Percentiles rank a stretch among this genome's conserved stretches.
phyloP scores from a whole-genome alignment of 1,284 basidiomycete genomes.

The Moniliophthora roreri region DNA sequence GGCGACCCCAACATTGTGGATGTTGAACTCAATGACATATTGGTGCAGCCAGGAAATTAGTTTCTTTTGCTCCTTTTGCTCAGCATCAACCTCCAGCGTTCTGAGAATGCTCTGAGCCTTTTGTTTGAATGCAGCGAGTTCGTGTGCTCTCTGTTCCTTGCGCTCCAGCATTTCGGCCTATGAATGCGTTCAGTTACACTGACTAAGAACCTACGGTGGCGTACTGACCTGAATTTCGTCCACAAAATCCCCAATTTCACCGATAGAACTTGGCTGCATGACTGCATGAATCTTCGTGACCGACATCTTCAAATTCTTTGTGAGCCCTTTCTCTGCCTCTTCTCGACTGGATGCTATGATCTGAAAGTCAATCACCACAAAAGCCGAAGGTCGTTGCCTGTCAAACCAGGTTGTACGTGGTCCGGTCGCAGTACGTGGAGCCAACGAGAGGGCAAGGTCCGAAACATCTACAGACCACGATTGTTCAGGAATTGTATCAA shows the following conservation, averaged over 20 bases:
- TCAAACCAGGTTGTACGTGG: slow-evolving; percentile 43
- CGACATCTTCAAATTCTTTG: slow-evolving; percentile 49
- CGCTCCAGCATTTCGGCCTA: slow-evolving; percentile 74
- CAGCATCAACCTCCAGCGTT: slow-evolving; percentile 67
- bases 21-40: slow-evolving; percentile 62
- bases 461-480: slow-evolving; percentile 67
- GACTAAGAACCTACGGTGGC: not conserved
- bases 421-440: slow-evolving; percentile 46
- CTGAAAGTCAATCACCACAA: slow-evolving; percentile 77
- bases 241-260: slow-evolving; percentile 84
- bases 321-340: slow-evolving; percentile 24
- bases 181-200: slow-evolving; percentile 15
- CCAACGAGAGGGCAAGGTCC: slow-evolving; percentile 73
- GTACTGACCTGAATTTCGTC: slow-evolving; percentile 72
- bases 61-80: slow-evolving; percentile 37
- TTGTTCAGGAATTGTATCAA: slow-evolving; percentile 43
- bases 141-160: slow-evolving; percentile 70
- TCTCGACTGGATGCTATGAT: slow-evolving; percentile 35
- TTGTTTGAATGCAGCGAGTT: slow-evolving; percentile 81
- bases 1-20: slow-evolving; percentile 79
- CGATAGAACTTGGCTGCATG: slow-evolving; percentile 89
- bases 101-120: slow-evolving; percentile 71
- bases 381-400: slow-evolving; percentile 72
- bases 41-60: slow-evolving; percentile 61
- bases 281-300: slow-evolving; percentile 85